Base-by-base conservation (phyloP, 2,329 filamentous ascomycete genomes). In the Metarhizium rileyi region DNA sequence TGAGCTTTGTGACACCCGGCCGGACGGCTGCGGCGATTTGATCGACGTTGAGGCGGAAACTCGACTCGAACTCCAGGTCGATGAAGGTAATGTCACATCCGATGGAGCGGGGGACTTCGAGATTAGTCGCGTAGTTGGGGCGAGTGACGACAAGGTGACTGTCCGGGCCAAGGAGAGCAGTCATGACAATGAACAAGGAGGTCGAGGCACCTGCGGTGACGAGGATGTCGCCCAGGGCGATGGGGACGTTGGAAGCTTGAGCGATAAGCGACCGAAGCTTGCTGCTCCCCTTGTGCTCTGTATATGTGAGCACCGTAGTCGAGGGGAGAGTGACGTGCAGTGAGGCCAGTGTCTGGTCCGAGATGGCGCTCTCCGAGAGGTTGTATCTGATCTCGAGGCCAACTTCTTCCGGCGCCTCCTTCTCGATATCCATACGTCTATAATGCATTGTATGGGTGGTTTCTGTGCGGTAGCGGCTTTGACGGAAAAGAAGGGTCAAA, bases 71-170 rank as follows among this genome's bases (percentile, higher is more conserved):
- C 1, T 50, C 30, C 2, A 61, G 49, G 18, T 60, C 56, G 8
- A 58, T 44, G 45, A 48, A 56, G 4, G 55, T 55, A 22, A 61
- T 60, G 1, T 54, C 50, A 44, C 56, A 60, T 3, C 59, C 57
- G 10, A 59, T 56, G 4, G 57, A 48, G 30, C 50, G 51, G 3
- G 59, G 57, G 0, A 50, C 56, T 41, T 61, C 59, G 3, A 59
- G 38, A 35, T 56, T 60, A 20, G 55, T 59, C 1, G 59, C 54
- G 20, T 61, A 61, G 44, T 61, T 61, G 18, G 59, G 59, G 8
- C 57, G 52, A 10, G 53, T 49, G 20, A 60, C 52, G 10, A 60
- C 46, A 5, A 60, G 49, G 40, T 59, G 58, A n/a, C 53, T 46
- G 0, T 20, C 20, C 14, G 47, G 18, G 20, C 46, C 44, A 7